Percentiles rank a stretch among this genome's conserved stretches.
Conservation (phyloP, 352 stramenopile species). For the Pythium sukuiense region DNA sequence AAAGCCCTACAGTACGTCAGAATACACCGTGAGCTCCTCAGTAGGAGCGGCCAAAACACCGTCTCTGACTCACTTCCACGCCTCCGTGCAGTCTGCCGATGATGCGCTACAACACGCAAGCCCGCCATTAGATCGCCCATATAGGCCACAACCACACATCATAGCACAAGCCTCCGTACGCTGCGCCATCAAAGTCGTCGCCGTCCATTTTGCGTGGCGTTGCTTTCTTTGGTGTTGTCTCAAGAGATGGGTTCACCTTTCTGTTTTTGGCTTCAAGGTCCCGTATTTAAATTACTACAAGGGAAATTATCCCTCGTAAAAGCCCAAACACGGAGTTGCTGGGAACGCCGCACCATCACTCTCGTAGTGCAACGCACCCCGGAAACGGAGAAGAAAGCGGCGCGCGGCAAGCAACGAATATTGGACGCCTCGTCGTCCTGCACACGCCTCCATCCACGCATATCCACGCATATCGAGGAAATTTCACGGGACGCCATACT, state of each 20-base stretch:
- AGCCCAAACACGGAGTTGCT: not conserved
- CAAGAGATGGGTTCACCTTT: not conserved
- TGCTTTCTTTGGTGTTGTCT: not conserved
- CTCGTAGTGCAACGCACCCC: slow-evolving; percentile 10
- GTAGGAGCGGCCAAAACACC: not conserved
- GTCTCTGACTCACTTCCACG: slow-evolving; percentile 38
- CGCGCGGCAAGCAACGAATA: not conserved
- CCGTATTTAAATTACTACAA: not conserved
- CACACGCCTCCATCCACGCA: not conserved
- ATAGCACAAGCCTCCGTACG: not conserved
- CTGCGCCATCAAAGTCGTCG: not conserved
- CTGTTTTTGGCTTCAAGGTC: slow-evolving; percentile 7
- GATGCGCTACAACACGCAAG: not conserved
- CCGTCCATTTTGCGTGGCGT: not conserved
- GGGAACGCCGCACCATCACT: slow-evolving; percentile 4
- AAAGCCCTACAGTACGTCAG: slow-evolving; percentile 44
- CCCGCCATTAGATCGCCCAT: not conserved
- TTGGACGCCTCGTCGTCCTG: not conserved
- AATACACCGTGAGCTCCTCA: not conserved
- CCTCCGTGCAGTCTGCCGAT: slow-evolving; percentile 26
- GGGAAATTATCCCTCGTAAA: not conserved
- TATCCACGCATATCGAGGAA: not conserved
- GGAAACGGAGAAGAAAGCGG: slow-evolving; percentile 13
- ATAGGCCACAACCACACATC: not conserved
- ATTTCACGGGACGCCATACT: not conserved